These are phyloP conservation scores for Rutstroemia sp. DNA, from an alignment of 2,329 filamentous ascomycete genomes.

Conservation along the genomic window DNA sequence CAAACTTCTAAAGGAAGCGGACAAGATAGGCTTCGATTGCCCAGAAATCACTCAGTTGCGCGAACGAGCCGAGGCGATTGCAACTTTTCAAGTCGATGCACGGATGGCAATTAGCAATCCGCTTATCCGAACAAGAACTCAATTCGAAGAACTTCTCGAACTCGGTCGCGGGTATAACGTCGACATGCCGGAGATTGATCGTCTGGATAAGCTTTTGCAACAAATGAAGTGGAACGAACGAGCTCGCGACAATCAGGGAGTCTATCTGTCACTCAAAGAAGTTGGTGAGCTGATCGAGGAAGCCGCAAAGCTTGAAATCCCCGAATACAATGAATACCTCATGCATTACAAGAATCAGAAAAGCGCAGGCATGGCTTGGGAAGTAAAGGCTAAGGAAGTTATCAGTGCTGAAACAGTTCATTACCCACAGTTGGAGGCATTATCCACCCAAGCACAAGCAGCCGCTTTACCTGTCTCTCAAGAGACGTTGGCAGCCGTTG, in stretches of 20 bases:
- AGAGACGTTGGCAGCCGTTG: constrained; percentile 74
- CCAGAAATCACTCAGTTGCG: constrained; percentile 80
- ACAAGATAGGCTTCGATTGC: constrained; percentile 86
- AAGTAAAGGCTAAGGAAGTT: constrained; percentile 84
- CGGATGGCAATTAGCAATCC: constrained; percentile 61
- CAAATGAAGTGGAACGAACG: constrained; percentile 85
- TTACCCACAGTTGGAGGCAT: constrained; percentile 87
- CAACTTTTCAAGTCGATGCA: constrained; percentile 74
- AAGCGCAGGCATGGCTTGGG: constrained; percentile 76
- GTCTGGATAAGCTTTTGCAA: constrained; percentile 70
- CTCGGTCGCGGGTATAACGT: constrained; percentile 84
- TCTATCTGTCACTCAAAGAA: constrained; percentile 67
- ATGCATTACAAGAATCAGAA: constrained; percentile 69
- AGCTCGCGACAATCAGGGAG: constrained; percentile 55
- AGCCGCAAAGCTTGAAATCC: constrained; percentile 69
- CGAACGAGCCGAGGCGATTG: constrained; percentile 79
- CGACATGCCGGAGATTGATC: constrained; percentile 81
- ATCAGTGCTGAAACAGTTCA: constrained; percentile 89
- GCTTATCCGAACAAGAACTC: constrained; percentile 54
- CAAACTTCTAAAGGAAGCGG: constrained; percentile 74
- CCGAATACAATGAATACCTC: constrained; percentile 73
- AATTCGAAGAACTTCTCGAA: constrained; percentile 88
- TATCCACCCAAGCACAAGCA: constrained; percentile 70
- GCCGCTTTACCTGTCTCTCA: constrained; percentile 70
- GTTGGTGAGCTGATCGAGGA: constrained; percentile 73